Base-by-base conservation (phyloP, 2,329 filamentous ascomycete species). In the Penicillium psychrosexuale region DNA sequence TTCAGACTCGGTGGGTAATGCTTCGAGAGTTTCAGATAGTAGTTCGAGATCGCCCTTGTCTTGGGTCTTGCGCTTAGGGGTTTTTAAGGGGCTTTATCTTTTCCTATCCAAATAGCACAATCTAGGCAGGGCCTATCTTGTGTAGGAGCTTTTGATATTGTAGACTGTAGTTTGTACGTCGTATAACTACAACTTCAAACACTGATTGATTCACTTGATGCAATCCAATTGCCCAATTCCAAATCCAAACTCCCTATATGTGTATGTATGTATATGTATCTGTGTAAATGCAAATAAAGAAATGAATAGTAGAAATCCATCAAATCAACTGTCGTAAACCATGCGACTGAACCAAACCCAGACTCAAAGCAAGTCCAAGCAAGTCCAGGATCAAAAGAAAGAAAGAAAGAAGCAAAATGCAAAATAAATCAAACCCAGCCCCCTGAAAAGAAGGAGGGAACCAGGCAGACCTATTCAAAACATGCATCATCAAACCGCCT, bases 101-200 rank as follows among this genome's bases (percentile, higher is more conserved):
- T 61, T 46, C 46, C 50, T 55, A 28, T 58, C 46, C 48, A 57
- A 53, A 60, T 64, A 62, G 59, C 61, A 65, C 62, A 66, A 65
- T 61, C 55, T 61, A 61, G 60, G 56, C 64, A 58, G 56, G 56
- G 61, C 47, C 59, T 51, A 55, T 62, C 58, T 61, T 55, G 48
- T 60, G 54, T 47, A 12, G 28, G 19, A 28, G 3, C 12, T 15
- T 48, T 24, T 34, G 33, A 5, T 5, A 15, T 0, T 19, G 27
- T 49, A 40, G 9, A 11, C 31, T 37, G 48, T 44, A 27, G 24
- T 30, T 19, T 36, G 38, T 28, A 51, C 8, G 17, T 42, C 7
- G 39, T 39, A 36, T 27, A 31, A 24, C 17, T 33, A 33, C n/a
- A 19, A 34, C 24, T 24, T 51, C 42, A 24, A 38, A 38, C 13